Conservation (phyloP, 2,329 filamentous ascomycete species). For the Calcarisporium arbuscula region DNA sequence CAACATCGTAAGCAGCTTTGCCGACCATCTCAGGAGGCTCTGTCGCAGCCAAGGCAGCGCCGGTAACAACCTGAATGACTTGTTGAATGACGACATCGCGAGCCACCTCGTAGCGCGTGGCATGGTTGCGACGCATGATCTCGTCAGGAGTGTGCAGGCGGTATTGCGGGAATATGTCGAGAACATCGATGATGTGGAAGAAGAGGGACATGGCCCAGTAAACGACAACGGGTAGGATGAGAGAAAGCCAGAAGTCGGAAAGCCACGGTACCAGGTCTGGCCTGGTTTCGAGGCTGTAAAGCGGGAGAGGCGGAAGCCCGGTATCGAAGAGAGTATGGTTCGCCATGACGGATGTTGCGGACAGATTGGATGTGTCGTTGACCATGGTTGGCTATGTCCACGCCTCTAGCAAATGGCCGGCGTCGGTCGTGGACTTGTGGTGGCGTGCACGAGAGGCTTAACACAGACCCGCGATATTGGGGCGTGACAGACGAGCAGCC, state of each 20-base stretch:
- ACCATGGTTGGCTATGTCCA: too few relatives aligned
- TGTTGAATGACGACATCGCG: slow-evolving; percentile 92
- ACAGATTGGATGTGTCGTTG: slow-evolving; percentile 26
- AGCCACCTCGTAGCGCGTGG: slow-evolving; percentile 75
- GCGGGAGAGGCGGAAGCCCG: slow-evolving; percentile 71
- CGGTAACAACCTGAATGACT: slow-evolving; percentile 73
- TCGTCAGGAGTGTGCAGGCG: slow-evolving; percentile 92
- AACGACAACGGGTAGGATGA: slow-evolving; percentile 69
- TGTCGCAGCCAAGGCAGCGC: slow-evolving; percentile 59
- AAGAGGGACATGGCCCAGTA: slow-evolving; percentile 85
- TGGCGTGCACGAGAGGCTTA: too few relatives aligned
- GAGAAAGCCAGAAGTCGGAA: slow-evolving; percentile 72
- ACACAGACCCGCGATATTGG: too few relatives aligned
- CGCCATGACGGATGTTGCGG: slow-evolving; percentile 33
- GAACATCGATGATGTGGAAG: slow-evolving; percentile 82
- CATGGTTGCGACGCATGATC: slow-evolving; percentile 80
- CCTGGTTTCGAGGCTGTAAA: slow-evolving; percentile 66
- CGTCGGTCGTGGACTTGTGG: too few relatives aligned
- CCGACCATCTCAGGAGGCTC: slow-evolving; percentile 71
- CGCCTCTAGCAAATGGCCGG: too few relatives aligned
- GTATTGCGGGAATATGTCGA: slow-evolving; percentile 84
- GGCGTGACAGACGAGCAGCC: too few relatives aligned
- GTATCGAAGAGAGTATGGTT: slow-evolving; percentile 52
- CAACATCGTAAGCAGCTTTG: slow-evolving; percentile 77
- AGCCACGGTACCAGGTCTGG: slow-evolving; percentile 70